Evolutionary conservation across 768 basidiomycete species (phyloP), one percentile per base, ranked within the genome.

Genomic region (Gautieria morchelliformis): DNA sequence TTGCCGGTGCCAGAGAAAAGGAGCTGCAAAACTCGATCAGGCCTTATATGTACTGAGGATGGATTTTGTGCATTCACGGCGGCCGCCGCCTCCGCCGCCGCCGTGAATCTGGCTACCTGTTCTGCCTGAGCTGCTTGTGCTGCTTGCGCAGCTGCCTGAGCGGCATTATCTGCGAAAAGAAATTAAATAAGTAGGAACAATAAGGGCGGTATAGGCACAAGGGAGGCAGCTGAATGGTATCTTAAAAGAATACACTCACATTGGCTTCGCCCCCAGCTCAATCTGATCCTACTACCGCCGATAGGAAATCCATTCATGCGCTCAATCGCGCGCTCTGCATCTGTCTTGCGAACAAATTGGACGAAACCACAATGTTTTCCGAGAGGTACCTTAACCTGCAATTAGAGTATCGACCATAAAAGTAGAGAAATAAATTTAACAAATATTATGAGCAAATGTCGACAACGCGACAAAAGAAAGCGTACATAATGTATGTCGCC

Each of bases 251-350:
- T n/a, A n/a, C 17, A 75, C 83, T 45, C 58, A 92, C 90, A 92
- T 79, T 94, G 92, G 70, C 88, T 91, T 48, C 93, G 78, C 42
- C 93, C 93, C 93, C 93, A 96, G 66, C 89, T 91, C 61, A 95
- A 71, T 37, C 93, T 80, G 62, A 96, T 93, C 64, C 89, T 78
- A 61, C 91, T 92, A 15, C 93, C 93, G 35, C 90, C 92, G 62
- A 96, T 85, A 4, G 92, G 91, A 68, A 93, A 95, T 24, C 92
- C 93, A 74, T 95, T 92, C 93, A 95, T 93, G 71, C 90, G 92
- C 71, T 93, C 89, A 60, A 96, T 96, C 8, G 93, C 92, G 37
- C 81, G 78, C 69, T 94, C 92, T 11, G 93, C 93, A 70, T 96
- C 93, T 10, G 81, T 82, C 70, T 95, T 93, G 62, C 85, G 80